Base-by-base conservation (phyloP, 2,329 filamentous ascomycete genomes). In the Phaeosphaeriaceae sp. region DNA sequence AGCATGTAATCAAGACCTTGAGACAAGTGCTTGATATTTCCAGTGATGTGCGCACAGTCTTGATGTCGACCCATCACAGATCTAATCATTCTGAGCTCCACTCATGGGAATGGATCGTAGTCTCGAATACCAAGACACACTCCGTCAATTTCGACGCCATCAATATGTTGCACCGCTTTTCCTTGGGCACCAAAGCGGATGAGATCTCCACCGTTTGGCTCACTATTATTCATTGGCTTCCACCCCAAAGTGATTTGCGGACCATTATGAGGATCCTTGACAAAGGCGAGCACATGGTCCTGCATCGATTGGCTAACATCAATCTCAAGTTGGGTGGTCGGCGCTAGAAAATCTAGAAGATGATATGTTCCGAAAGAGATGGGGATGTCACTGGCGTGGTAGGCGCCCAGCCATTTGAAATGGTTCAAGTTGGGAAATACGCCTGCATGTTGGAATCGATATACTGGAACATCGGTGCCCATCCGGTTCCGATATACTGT, bases 301-400 rank as follows among this genome's bases (percentile, higher is more conserved):
- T 73, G 64, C 67, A 74, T 68, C 13, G 61, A 56, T 36, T 51
- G 45, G 40, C 68, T 71, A 3, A 67, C 63, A 33, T 62, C 55
- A 7, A 56, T 47, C 40, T 72, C 67, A 6, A 70, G 55, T 9
- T 54, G 15, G 0, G 63, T 56, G 2, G 52, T 33, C 8, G 53
- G 44, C 3, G 17, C 50, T 8, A 54, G 12, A 3, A 35, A 12
- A 5, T 54, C 33, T 4, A 57, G 12, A 13, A 61, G 26, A 12
- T 38, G 21, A 33, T 60, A 57, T n/a, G 61, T 64, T 20, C 60
- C 61, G 42, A 64, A 64, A 16, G 42, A 16, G 23, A 61, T 52
- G 3, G 61, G 56, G 9, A 63, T 50, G 16, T 64, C 61, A 20
- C 48, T 56, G 32, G 29, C 47, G 37, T 63, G 60, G 23, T 56